Percentiles rank a stretch among this genome's conserved stretches.
Conservation (phyloP, 345 rosid genomes). For the Anacardium occidentale region DNA sequence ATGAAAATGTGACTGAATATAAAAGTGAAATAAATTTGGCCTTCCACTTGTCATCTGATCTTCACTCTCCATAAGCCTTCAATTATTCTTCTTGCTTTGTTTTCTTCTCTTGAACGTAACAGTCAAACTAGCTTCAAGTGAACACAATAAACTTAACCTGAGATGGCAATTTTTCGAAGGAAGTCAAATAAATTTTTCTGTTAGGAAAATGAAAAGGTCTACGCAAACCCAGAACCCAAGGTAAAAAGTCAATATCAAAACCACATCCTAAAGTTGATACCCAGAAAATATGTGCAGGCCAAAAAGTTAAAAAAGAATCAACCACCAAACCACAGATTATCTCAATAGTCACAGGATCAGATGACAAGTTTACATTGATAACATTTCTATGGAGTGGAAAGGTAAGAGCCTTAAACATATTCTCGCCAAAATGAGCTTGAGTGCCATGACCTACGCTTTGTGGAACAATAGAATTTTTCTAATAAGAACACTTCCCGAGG, state of each 20-base stretch:
- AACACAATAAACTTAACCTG: neutral
- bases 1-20: too few relatives aligned
- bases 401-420: too few relatives aligned
- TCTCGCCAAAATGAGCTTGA: too few relatives aligned
- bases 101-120: too few relatives aligned
- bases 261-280: neutral
- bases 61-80: too few relatives aligned
- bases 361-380: neutral
- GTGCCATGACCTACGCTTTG: too few relatives aligned
- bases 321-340: neutral
- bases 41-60: too few relatives aligned
- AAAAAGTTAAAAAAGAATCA: slow-evolving; percentile 4
- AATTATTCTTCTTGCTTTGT: too few relatives aligned
- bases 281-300: neutral
- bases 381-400: too few relatives aligned
- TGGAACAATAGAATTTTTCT: too few relatives aligned
- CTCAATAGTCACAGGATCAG: neutral
- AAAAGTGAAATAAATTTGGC: too few relatives aligned
- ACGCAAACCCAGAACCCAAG: neutral
- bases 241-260: neutral
- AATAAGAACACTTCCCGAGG: too few relatives aligned
- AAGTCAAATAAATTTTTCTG: neutral
- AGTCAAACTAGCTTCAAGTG: slow-evolving; percentile 20
- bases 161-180: neutral
- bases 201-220: neutral